Percentiles rank a stretch among this genome's conserved stretches.
phyloP scores from a whole-genome alignment of 345 rosid species.

The Mercurialis annua region DNA sequence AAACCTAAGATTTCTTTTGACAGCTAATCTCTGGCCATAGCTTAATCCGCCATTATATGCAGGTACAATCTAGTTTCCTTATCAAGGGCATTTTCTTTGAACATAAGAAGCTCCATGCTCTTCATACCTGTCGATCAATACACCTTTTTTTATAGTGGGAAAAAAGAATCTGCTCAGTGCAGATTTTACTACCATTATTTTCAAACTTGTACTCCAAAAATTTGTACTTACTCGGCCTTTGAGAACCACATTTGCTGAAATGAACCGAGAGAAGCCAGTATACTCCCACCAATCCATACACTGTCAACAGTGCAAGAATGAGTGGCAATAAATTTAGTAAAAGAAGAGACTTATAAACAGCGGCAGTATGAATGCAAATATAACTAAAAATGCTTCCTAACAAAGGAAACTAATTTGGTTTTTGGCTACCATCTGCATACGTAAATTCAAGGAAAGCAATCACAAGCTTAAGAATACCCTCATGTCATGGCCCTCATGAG shows the following conservation, averaged over 20 bases:
- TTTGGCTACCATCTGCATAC: neutral
- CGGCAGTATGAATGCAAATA: neutral
- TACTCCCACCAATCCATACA: conserved; percentile 92
- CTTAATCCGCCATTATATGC: neutral
- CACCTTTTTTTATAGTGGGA: neutral
- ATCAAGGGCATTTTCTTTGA: conserved; percentile 93
- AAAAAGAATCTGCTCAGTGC: neutral
- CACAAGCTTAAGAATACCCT: neutral
- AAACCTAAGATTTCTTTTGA: neutral
- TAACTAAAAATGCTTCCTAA: neutral
- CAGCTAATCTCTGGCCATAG: neutral
- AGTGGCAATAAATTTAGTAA: neutral
- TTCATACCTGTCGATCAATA: conserved; percentile 61
- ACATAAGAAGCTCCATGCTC: conserved; percentile 96
- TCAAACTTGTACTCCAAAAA: neutral
- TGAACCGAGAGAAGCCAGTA: conserved; percentile 88
- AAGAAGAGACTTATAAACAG: neutral
- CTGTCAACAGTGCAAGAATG: conserved; percentile 32
- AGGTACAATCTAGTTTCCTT: neutral
- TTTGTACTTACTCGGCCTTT: conserved; percentile 59
- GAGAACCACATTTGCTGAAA: conserved; percentile 99
- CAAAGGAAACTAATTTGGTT: neutral
- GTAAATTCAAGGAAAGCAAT: neutral
- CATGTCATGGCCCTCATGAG: neutral
- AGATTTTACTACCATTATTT: neutral